phyloP scores from a whole-genome alignment of 129 eudicot species.

The Deinandra increscens region DNA sequence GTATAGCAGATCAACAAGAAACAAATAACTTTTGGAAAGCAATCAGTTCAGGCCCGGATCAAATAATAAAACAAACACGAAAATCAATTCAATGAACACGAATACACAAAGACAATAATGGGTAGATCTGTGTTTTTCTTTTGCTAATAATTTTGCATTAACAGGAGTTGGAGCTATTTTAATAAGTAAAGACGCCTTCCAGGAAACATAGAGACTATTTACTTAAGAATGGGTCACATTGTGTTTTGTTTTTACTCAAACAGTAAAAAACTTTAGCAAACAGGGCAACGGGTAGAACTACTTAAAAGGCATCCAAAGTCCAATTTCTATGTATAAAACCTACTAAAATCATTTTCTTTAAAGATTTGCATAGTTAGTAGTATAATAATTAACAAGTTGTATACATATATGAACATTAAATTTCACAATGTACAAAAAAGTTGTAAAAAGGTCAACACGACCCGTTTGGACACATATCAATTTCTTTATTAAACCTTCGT shows the following conservation, averaged over 20 bases:
- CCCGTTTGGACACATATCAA: too few relatives aligned
- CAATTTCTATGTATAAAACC: neutral
- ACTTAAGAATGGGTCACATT: neutral
- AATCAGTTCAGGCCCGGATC: too few relatives aligned
- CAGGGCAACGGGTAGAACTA: neutral
- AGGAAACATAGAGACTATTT: neutral
- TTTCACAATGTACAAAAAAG: too few relatives aligned
- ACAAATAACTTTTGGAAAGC: too few relatives aligned
- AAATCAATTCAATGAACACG: neutral
- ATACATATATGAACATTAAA: neutral
- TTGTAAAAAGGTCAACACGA: too few relatives aligned
- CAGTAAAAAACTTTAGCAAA: neutral
- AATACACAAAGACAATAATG: neutral
- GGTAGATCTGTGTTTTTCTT: too few relatives aligned
- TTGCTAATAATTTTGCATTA: neutral
- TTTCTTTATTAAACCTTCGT: too few relatives aligned
- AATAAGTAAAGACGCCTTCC: neutral
- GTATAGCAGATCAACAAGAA: neutral
- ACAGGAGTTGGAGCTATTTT: neutral
- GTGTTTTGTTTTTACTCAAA: neutral
- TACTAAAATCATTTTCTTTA: neutral
- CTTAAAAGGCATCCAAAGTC: neutral
- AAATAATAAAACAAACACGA: neutral
- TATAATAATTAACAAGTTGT: neutral
- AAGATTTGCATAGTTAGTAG: neutral